A percentile compares a stretch with the other conserved stretches of the same genome.
phyloP scores from a whole-genome alignment of 768 basidiomycete species.

The Boletus insuetus region DNA sequence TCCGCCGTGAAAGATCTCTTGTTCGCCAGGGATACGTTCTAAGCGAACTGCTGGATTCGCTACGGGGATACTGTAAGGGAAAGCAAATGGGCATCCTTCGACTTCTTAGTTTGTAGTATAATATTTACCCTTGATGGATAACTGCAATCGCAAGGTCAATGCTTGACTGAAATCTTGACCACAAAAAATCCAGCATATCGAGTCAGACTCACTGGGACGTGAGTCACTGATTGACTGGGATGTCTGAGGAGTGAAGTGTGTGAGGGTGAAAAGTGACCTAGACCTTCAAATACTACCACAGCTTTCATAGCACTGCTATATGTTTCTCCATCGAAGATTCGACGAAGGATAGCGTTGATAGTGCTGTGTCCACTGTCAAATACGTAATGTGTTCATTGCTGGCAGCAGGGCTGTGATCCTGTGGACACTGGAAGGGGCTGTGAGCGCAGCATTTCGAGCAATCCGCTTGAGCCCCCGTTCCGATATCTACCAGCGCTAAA shows the following conservation, averaged over 20 bases:
- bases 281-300: not conserved
- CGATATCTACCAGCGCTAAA: not conserved
- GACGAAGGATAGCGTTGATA: too few relatives aligned
- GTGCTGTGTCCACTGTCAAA: too few relatives aligned
- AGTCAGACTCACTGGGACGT: not conserved
- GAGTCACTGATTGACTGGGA: not conserved
- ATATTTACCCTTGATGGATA: not conserved
- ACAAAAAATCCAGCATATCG: not conserved
- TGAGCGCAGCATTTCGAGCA: too few relatives aligned
- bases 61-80: not conserved
- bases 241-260: too few relatives aligned
- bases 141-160: not conserved
- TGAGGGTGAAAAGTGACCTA: not conserved
- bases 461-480: too few relatives aligned
- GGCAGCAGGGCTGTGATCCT: too few relatives aligned
- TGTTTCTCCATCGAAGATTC: not conserved
- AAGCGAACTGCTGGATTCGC: not conserved
- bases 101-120: not conserved
- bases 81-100: not conserved
- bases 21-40: slow-evolving; percentile 9
- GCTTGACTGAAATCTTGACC: not conserved
- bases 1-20: slow-evolving; percentile 7
- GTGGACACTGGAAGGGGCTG: not conserved
- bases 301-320: not conserved
- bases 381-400: too few relatives aligned